Conservation (phyloP, 1,284 basidiomycete genomes). For the Melampsora larici-populina region DNA sequence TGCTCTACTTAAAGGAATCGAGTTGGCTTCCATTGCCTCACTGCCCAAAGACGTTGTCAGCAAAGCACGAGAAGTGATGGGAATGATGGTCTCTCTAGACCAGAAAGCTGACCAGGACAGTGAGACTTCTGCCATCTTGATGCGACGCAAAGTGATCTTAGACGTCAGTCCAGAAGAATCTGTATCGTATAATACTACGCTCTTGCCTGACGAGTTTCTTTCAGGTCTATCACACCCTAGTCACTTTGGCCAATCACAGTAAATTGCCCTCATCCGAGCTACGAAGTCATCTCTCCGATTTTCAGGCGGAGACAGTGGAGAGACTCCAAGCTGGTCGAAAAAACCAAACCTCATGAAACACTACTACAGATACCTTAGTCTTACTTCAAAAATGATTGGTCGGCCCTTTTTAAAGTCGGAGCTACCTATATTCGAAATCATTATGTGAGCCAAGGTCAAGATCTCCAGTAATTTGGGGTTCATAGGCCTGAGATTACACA, state of each 20-base stretch:
- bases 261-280: constrained; percentile 29
- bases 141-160: constrained; percentile 26
- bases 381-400: too few species aligned
- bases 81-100: not conserved
- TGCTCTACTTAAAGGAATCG: constrained; percentile 15
- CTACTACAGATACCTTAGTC: too few species aligned
- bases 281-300: constrained; percentile 20
- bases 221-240: constrained; percentile 23
- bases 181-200: not conserved
- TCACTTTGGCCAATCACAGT: constrained; percentile 34
- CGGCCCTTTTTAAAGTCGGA: too few species aligned
- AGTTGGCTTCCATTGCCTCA: constrained; percentile 32
- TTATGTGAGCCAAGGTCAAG: too few species aligned
- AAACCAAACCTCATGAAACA: too few species aligned
- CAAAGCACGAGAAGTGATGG: constrained; percentile 10
- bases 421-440: too few species aligned
- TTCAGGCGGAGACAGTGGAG: constrained; percentile 23
- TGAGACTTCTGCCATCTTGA: constrained; percentile 13
- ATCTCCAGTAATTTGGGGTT: too few species aligned
- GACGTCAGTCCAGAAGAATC: constrained; percentile 4
- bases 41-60: constrained; percentile 32
- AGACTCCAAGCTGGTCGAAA: constrained; percentile 13
- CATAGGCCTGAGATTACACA: too few species aligned
- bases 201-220: not conserved
- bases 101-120: not conserved